Conservation (phyloP, 2,329 filamentous ascomycete species). For the Xylariaceae sp. region DNA sequence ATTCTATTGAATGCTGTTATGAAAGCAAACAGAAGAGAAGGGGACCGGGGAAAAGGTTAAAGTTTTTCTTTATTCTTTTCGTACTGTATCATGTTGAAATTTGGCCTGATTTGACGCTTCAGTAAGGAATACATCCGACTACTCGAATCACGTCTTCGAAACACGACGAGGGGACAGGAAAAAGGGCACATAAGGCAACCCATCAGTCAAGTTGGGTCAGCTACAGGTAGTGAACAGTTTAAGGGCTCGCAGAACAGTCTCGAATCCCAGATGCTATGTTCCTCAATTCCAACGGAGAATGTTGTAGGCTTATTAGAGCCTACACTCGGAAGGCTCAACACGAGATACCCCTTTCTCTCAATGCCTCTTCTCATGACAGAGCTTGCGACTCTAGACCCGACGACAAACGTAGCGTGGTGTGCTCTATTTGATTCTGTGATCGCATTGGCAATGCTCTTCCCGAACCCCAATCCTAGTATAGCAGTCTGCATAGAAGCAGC, state of each 20-base stretch:
- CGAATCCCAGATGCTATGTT: too few species aligned
- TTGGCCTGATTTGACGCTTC: background rate
- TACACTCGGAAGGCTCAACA: background rate
- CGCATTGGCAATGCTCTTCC: conserved; percentile 8
- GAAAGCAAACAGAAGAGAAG: conserved; percentile 3
- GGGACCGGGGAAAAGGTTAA: conserved; percentile 6
- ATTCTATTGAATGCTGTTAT: conserved; percentile 2
- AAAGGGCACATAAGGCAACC: too few species aligned
- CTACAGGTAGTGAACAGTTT: background rate
- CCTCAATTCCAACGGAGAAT: background rate
- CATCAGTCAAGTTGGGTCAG: too few species aligned
- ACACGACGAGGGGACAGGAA: background rate
- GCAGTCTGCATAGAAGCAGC: background rate
- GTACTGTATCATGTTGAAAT: background rate
- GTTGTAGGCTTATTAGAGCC: conserved; percentile 7
- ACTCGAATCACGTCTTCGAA: conserved; percentile 8
- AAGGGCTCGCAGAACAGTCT: background rate
- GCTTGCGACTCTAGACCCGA: background rate
- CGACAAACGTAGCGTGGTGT: background rate
- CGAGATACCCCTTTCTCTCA: conserved; percentile 8
- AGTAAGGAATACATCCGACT: conserved; percentile 8
- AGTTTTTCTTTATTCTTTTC: background rate
- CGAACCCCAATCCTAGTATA: background rate
- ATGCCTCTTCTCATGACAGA: conserved; percentile 1
- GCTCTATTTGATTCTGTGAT: conserved; percentile 7